Percentiles rank a stretch among this genome's conserved stretches.
Evolutionary conservation across 164 flowering plant genomes (phyloP).

Genomic region (Akebia trifoliata): DNA sequence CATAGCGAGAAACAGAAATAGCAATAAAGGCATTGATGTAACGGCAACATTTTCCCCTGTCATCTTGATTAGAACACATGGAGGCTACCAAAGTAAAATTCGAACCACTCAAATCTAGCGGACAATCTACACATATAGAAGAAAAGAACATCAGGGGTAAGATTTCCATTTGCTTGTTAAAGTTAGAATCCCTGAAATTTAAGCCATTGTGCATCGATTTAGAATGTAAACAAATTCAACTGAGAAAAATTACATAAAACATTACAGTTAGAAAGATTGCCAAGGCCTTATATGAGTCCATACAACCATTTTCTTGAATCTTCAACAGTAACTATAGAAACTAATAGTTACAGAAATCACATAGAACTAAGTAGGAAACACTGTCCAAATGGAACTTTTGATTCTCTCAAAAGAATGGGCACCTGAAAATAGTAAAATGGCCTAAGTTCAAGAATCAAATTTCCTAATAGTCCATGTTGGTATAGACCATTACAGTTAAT

Average conservation of each 20-base stretch:
- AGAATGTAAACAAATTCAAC: neutral
- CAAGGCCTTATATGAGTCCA: neutral
- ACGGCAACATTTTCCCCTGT: conserved; percentile 86
- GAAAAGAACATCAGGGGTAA: conserved; percentile 1
- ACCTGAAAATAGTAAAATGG: too few species aligned
- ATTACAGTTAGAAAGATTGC: neutral
- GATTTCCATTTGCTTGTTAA: too few species aligned
- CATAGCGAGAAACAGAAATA: conserved; percentile 72
- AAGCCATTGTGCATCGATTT: neutral
- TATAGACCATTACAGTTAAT: too few species aligned
- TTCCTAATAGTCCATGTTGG: too few species aligned
- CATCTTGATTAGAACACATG: conserved; percentile 53
- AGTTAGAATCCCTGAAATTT: neutral
- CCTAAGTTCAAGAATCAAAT: too few species aligned
- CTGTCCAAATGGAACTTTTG: neutral
- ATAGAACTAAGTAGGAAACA: conserved; percentile 2
- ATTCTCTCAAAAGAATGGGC: too few species aligned
- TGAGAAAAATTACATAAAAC: neutral
- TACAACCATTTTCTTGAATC: neutral
- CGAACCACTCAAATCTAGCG: conserved; percentile 73
- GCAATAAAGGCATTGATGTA: conserved; percentile 86
- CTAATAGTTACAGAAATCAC: neutral
- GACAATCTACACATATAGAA: conserved; percentile 63
- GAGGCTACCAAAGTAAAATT: conserved; percentile 74
- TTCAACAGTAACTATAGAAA: neutral